Conservation (phyloP, 441 rosid species). For the Capsella rubella region DNA sequence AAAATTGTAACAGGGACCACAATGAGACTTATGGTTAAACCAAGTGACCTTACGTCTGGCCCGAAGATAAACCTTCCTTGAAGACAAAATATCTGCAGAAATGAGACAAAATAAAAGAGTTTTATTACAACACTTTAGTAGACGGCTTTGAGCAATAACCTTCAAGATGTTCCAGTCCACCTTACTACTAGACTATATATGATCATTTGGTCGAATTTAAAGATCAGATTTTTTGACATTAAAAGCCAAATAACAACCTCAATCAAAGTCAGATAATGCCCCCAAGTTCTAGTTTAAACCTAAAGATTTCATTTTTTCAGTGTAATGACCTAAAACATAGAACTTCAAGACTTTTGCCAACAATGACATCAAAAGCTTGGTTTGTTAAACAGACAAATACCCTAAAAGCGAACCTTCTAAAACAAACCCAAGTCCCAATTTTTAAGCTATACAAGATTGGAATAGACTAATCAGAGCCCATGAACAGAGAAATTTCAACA, state of each 20-base stretch:
- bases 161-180: background rate
- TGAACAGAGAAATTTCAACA: background rate
- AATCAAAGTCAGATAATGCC: background rate
- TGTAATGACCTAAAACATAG: background rate
- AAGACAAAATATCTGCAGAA: constrained; percentile 57
- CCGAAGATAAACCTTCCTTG: constrained; percentile 68
- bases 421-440: constrained; percentile 23
- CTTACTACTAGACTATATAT: background rate
- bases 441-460: background rate
- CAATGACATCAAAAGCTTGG: background rate
- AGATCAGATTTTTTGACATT: background rate
- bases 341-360: background rate
- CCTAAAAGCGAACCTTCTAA: background rate
- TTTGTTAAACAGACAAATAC: background rate
- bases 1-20: constrained; percentile 56
- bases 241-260: background rate
- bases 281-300: constrained; percentile 23
- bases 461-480: constrained; percentile 18
- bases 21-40: constrained; percentile 52
- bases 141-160: background rate
- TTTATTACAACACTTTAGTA: background rate
- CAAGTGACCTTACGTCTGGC: constrained; percentile 62
- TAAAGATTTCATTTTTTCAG: background rate
- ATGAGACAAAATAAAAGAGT: constrained; percentile 16
- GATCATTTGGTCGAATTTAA: background rate